Evolutionary conservation across 441 rosid genomes (phyloP).

Genomic region (Daphne laureola): DNA sequence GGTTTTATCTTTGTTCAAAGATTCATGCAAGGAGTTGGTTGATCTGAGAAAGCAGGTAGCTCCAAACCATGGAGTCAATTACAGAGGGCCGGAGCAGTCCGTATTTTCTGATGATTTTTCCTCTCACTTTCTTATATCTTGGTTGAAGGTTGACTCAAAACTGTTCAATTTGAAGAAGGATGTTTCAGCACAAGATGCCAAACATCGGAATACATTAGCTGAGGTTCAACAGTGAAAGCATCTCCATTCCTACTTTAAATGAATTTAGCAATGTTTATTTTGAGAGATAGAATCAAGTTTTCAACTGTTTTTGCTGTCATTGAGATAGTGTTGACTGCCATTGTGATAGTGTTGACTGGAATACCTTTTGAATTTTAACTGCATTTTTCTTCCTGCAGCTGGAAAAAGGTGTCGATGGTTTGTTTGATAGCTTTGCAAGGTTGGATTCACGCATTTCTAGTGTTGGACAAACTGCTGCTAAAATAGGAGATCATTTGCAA

Average conservation of each 20-base stretch:
- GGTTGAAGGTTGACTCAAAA: conserved; percentile 76
- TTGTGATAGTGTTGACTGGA: too few species aligned
- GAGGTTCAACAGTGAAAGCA: conserved; percentile 51
- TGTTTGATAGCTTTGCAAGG: conserved; percentile 97
- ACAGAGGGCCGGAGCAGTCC: not conserved
- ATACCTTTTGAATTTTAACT: too few species aligned
- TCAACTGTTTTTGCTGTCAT: too few species aligned
- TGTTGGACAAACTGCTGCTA: conserved; percentile 99
- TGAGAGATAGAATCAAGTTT: too few species aligned
- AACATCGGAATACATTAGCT: conserved; percentile 84
- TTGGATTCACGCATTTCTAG: conserved; percentile 97
- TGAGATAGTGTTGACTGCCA: too few species aligned
- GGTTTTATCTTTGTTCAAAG: conserved; percentile 74
- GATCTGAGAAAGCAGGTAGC: conserved; percentile 86
- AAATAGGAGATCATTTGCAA: conserved; percentile 99
- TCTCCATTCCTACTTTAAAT: not conserved
- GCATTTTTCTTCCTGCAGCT: conserved; percentile 38
- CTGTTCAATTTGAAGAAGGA: conserved; percentile 86
- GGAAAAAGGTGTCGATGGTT: conserved; percentile 94
- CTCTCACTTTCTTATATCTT: conserved; percentile 10
- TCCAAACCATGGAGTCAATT: conserved; percentile 4
- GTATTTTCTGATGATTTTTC: conserved; percentile 10
- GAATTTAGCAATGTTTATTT: not conserved
- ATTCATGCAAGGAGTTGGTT: conserved; percentile 82
- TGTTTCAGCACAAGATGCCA: conserved; percentile 85